Conservation (phyloP, 2,329 filamentous ascomycete genomes). For the Penicillium brasilianum region DNA sequence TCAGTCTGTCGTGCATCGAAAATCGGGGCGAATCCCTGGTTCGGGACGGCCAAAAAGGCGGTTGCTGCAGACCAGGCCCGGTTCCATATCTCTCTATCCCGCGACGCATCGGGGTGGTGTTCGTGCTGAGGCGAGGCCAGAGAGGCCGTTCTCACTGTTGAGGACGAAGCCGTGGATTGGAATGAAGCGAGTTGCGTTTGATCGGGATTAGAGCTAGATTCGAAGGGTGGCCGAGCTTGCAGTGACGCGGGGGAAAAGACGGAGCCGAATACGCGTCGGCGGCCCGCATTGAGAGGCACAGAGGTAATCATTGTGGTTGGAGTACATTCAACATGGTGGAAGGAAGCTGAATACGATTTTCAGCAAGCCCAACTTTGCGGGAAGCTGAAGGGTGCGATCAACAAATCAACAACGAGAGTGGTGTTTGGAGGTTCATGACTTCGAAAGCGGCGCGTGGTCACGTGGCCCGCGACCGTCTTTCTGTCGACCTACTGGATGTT, state of each 20-base stretch:
- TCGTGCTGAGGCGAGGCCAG: conserved; percentile 19
- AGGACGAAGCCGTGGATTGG: conserved; percentile 22
- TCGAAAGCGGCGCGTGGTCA: conserved; percentile 15
- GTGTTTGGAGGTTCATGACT: background rate
- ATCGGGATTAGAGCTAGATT: conserved; percentile 29
- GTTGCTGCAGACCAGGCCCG: conserved; percentile 50
- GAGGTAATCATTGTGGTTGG: conserved; percentile 34
- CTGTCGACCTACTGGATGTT: background rate
- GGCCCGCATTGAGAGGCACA: conserved; percentile 33
- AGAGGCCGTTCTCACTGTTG: conserved; percentile 26
- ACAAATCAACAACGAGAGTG: background rate
- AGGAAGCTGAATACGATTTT: background rate
- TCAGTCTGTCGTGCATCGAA: conserved; percentile 30
- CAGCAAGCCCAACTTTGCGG: conserved; percentile 4
- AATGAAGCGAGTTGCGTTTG: conserved; percentile 24
- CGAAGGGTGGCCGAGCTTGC: conserved; percentile 39
- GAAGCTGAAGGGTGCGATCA: background rate
- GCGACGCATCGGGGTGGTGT: conserved; percentile 18
- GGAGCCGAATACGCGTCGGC: conserved; percentile 50
- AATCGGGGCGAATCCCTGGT: conserved; percentile 41
- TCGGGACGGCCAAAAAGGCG: conserved; percentile 45
- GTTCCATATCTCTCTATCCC: conserved; percentile 45
- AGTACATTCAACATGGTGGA: conserved; percentile 24
- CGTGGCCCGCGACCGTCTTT: conserved; percentile 1
- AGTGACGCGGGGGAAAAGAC: conserved; percentile 49